Percentiles rank a stretch among this genome's conserved stretches.
Conservation (phyloP, 2,329 filamentous ascomycete genomes). For the Pseudogymnoascus sp. region DNA sequence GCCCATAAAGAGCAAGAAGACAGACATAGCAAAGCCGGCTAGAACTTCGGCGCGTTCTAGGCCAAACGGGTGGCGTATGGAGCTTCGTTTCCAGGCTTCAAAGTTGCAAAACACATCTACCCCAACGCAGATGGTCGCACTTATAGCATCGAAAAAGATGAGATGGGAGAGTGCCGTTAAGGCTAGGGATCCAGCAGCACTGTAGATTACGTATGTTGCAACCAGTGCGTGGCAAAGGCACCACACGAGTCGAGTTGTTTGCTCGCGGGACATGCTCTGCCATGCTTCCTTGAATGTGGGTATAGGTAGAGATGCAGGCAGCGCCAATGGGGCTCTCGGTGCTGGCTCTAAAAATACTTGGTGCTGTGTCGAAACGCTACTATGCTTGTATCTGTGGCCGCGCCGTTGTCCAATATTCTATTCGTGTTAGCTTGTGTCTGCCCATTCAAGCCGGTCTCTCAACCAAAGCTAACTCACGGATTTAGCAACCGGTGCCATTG, state of each 20-base stretch:
- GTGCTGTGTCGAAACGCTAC: constrained; percentile 77
- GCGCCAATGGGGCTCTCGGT: constrained; percentile 71
- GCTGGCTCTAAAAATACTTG: constrained; percentile 95
- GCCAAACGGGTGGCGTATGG: constrained; percentile 85
- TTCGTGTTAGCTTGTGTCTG: constrained; percentile 23
- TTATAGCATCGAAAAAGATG: constrained; percentile 90
- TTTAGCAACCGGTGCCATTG: constrained; percentile 62
- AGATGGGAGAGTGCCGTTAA: constrained; percentile 89
- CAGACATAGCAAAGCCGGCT: constrained; percentile 90
- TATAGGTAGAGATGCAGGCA: constrained; percentile 85
- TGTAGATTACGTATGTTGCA: constrained; percentile 77
- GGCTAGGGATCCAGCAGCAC: constrained; percentile 74
- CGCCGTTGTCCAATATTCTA: constrained; percentile 85
- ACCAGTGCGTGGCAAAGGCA: constrained; percentile 80
- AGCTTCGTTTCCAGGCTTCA: constrained; percentile 91
- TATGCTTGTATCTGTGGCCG: constrained; percentile 97
- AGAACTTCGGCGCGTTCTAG: constrained; percentile 89
- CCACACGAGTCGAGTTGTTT: constrained; percentile 78
- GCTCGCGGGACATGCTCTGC: constrained; percentile 80
- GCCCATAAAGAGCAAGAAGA: constrained; percentile 94
- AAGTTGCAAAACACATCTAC: constrained; percentile 95
- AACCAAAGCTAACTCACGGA: constrained; percentile 46
- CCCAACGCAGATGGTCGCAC: constrained; percentile 79
- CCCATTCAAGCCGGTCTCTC: neutral
- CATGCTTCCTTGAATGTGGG: constrained; percentile 84